Evolutionary conservation across 2,329 filamentous ascomycete genomes (phyloP), one percentile per base, ranked within the genome.

Genomic region (Spiromastix sp.): DNA sequence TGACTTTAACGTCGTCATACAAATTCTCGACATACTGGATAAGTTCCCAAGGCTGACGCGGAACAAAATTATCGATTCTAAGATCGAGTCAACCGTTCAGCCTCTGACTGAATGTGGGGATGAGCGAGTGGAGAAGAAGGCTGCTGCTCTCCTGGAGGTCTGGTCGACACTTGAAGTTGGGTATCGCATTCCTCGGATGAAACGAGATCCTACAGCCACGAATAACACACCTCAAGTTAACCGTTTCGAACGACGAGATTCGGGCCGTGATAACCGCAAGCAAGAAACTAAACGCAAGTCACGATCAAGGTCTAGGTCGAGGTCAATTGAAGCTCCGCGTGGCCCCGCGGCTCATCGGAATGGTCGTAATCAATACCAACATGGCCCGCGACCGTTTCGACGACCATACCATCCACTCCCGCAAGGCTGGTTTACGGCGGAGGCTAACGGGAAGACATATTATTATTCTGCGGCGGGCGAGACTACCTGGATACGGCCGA

Each of bases 31-130:
- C 45, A 86, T 98, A 37, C 72, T 98, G 13, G 80, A 93, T 57
- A 80, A 79, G 44, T 81, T 96, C 45, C 91, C 91, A 1, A 39
- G 89, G 7, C 68, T 96, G 32, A 96, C 91, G 13, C 80, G 85
- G 40, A 98, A 98, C 68, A 98, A 98, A 62, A 95, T 98, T 39
- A 79, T 84, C 45, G 87, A 94, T 51, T 93, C 91, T 6, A 93
- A 93, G 50, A 95, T 98, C 42, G 91, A 96, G 56, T 71, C 78
- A 2, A 81, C 81, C 0, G 73, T 98, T 27, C 68, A 84, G 49
- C 71, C 72, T 3, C 64, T 96, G 34, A 72, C 70, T 2, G 62
- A 62, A 9, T 81, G 76, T 12, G 75, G 79, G 6, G 79, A 94
- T 51, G 77, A 85, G 42, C 71, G 81, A 40, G 84, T 98, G 13